Evolutionary conservation across 768 basidiomycete species (phyloP), one percentile per base, ranked within the genome.

Genomic region (Phaffia tasmanica): DNA sequence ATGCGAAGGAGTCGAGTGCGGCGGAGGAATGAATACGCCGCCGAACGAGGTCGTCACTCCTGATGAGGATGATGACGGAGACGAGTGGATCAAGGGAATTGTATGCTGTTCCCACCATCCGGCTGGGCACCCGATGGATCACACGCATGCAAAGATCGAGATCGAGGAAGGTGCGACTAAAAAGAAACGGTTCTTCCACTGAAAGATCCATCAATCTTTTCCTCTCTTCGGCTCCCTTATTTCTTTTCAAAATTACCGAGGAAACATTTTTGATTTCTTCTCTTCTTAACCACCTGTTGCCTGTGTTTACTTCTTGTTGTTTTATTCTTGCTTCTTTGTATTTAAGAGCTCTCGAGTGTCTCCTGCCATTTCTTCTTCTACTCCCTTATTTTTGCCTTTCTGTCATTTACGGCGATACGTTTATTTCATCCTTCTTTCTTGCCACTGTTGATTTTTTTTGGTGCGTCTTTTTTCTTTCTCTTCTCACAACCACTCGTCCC

Each of bases 81-180:
- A 99, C 74, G 81, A 85, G 70, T 99, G 95, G 95, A 73, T 99
- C 68, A 84, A 82, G 79, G 78, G 76, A 68, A 84, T 98, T 71
- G 80, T 73, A 53, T 76, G 76, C 59, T 77, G 77, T 70, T 69
- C 65, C 23, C 77, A 76, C 60, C 65, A 63, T 9, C 57, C 70
- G 15, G 72, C 75, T 15, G 80, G 79, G n/a, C 75, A 75, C 9
- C 67, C 69, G 19, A 81, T 82, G 46, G 76, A 75, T 30, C 89
- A 92, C 76, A 73, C 78, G 59, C 89, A 92, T 76, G 83, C 86
- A 74, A 86, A 85, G 79, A 84, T 89, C 59, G 75, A 80, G 54
- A 79, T 82, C 49, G 86, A 89, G 65, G 89, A 89, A 75, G 89
- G 84, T 78, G 75, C 82, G 75, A 57, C 59, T 32, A 76, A 77